Evolutionary conservation across 352 stramenopile species (phyloP).

Genomic region (Blastocystis sp.): DNA sequence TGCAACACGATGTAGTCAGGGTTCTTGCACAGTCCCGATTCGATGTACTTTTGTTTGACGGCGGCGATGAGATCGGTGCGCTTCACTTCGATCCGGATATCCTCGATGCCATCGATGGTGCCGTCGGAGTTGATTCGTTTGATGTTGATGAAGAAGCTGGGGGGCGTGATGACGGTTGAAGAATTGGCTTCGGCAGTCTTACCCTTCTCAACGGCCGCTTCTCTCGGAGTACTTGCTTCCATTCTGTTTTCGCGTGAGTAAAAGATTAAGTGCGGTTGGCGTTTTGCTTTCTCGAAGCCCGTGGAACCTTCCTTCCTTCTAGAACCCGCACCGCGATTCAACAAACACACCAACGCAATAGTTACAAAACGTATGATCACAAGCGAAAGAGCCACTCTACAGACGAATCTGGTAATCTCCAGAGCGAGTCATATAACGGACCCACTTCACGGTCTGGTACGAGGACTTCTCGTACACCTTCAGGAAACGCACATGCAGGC

Average conservation of each 20-base stretch:
- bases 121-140: slow-evolving; percentile 63
- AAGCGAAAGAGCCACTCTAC: slow-evolving; percentile 79
- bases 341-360: background rate
- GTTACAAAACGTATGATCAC: slow-evolving; percentile 13
- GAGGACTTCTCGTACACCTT: slow-evolving; percentile 98
- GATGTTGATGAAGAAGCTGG: slow-evolving; percentile 53
- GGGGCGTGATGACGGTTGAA: background rate
- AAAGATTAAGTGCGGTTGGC: background rate
- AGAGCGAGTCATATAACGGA: slow-evolving; percentile 95
- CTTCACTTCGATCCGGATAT: slow-evolving; percentile 61
- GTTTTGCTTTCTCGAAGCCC: slow-evolving; percentile 18
- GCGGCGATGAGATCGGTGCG: slow-evolving; percentile 64
- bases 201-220: background rate
- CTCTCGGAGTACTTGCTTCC: background rate
- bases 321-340: background rate
- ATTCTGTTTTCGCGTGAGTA: background rate
- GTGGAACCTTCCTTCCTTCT: slow-evolving; percentile 29
- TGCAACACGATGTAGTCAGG: slow-evolving; percentile 73
- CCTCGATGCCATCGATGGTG: slow-evolving; percentile 36
- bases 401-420: slow-evolving; percentile 96
- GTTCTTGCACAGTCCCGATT: slow-evolving; percentile 33
- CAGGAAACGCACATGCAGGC: slow-evolving; percentile 95
- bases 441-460: slow-evolving; percentile 96
- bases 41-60: slow-evolving; percentile 68
- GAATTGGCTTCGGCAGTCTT: background rate